Percentiles rank a stretch among this genome's conserved stretches.
Conservation (phyloP, 805 yeast species). For the Zygosaccharomyces bailii region DNA sequence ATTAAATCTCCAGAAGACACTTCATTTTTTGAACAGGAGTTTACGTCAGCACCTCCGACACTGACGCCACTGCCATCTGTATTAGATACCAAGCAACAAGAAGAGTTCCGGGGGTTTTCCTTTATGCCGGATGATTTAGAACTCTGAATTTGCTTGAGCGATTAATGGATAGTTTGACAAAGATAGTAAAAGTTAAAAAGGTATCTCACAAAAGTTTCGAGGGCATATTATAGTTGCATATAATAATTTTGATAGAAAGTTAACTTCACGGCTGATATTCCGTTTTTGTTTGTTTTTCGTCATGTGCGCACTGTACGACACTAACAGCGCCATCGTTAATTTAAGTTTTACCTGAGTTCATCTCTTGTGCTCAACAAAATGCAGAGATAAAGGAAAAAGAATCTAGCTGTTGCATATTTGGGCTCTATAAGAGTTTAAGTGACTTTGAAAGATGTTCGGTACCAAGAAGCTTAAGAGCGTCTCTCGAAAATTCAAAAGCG, state of each 20-base stretch:
- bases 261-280: not conserved
- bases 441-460: conserved; percentile 31
- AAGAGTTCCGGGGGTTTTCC: conserved; percentile 95
- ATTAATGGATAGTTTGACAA: not conserved
- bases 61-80: conserved; percentile 91
- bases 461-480: conserved; percentile 34
- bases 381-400: not conserved
- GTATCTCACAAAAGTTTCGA: not conserved
- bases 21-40: conserved; percentile 89
- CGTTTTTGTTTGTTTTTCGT: not conserved
- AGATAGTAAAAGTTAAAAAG: not conserved
- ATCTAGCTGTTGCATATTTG: not conserved
- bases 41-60: conserved; percentile 90
- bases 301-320: not conserved
- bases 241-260: conserved; percentile 4
- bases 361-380: not conserved
- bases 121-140: conserved; percentile 64
- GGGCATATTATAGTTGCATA: conserved; percentile 2
- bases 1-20: conserved; percentile 85
- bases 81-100: conserved; percentile 83
- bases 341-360: not conserved
- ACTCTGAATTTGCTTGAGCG: conserved; percentile 19
- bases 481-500: conserved; percentile 34
- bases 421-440: not conserved
- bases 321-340: not conserved